These are phyloP conservation scores for Plicaturopsis crispa DNA, from an alignment of 768 basidiomycete genomes.

Conservation along the genomic window DNA sequence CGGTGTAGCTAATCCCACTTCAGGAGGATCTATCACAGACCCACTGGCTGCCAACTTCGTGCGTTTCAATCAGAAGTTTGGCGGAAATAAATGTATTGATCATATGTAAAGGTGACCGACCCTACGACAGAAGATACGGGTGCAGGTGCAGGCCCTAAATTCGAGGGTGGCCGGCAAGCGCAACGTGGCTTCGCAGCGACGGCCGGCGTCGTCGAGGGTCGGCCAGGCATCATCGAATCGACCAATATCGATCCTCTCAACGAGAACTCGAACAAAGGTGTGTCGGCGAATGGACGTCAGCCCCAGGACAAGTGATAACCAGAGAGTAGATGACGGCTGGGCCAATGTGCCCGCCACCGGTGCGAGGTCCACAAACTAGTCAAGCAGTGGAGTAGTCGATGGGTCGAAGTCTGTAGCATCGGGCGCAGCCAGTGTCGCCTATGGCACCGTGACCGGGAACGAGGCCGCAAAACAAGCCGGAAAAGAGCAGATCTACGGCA, in stretches of 20 bases:
- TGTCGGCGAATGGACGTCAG: conserved; percentile 2
- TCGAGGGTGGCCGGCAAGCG: conserved; percentile 32
- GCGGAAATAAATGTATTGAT: not conserved
- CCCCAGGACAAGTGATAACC: not conserved
- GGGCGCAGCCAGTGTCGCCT: conserved; percentile 29
- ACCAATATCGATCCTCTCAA: conserved; percentile 46
- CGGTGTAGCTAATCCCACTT: conserved; percentile 38
- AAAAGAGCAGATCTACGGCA: conserved; percentile 17
- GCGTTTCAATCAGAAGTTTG: conserved; percentile 10
- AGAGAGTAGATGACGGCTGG: conserved; percentile 31
- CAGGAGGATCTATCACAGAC: conserved; percentile 24
- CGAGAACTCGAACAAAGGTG: conserved; percentile 34
- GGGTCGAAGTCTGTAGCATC: conserved; percentile 21
- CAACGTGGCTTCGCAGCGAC: conserved; percentile 29
- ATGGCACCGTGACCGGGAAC: conserved; percentile 28
- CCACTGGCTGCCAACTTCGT: conserved; percentile 37
- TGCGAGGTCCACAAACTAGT: too few species aligned
- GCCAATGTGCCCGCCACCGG: conserved; percentile 22
- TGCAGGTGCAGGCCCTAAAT: conserved; percentile 32
- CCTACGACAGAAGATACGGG: conserved; percentile 30
- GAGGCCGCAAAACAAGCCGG: conserved; percentile 24
- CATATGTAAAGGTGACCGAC: conserved; percentile 26
- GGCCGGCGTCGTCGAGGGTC: conserved; percentile 44
- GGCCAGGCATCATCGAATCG: conserved; percentile 49
- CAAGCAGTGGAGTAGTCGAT: conserved; percentile 10